Evolutionary conservation across 192 early-diverging fungal species (phyloP).

Genomic region (Backusella sp.): DNA sequence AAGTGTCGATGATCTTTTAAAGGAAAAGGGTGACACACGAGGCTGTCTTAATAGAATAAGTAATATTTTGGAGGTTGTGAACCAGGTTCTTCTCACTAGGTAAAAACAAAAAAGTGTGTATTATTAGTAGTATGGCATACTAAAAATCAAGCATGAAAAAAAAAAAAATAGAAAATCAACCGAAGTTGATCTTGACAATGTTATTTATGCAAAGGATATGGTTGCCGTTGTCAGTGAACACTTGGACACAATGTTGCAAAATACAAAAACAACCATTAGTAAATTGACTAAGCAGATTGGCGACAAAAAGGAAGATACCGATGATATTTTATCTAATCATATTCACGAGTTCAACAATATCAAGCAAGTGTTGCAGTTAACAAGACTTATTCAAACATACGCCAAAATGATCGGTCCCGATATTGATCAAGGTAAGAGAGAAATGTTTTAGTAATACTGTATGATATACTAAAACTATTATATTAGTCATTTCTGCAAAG

Average conservation of each 20-base stretch:
- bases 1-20: neutral
- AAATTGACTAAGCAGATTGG: neutral
- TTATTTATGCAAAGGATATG: neutral
- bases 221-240: neutral
- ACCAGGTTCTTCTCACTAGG: neutral
- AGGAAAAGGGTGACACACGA: neutral
- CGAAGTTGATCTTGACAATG: neutral
- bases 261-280: neutral
- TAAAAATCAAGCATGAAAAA: neutral
- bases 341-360: neutral
- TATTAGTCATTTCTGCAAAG: conserved; percentile 10
- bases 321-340: neutral
- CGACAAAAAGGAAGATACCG: neutral
- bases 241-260: neutral
- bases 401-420: conserved; percentile 1
- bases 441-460: neutral
- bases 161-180: neutral
- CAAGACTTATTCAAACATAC: conserved; percentile 11
- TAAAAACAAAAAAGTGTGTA: neutral
- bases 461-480: neutral
- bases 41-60: neutral
- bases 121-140: neutral
- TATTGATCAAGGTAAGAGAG: conserved; percentile 4
- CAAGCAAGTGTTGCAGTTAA: neutral
- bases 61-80: conserved; percentile 10